Evolutionary conservation across 2,329 filamentous ascomycete species (phyloP).

Genomic region (Aspergillus carbonarius): DNA sequence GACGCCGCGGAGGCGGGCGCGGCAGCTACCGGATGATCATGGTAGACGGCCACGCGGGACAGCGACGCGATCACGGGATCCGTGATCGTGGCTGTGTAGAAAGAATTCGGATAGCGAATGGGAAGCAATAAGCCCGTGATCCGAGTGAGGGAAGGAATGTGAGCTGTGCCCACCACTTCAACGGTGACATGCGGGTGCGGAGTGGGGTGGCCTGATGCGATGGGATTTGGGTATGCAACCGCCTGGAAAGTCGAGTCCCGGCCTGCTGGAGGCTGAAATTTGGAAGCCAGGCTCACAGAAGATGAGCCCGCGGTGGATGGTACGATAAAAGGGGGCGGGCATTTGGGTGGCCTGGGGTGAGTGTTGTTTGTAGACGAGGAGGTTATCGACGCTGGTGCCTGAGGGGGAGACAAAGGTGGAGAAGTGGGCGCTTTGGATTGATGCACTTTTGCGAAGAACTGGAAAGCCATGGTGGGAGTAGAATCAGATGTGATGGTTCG

Average conservation of each 20-base stretch:
- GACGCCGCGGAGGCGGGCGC: slow-evolving; percentile 17
- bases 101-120: slow-evolving; percentile 60
- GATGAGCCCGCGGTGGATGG: slow-evolving; percentile 24
- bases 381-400: slow-evolving; percentile 10
- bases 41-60: slow-evolving; percentile 61
- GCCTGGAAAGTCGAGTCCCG: slow-evolving; percentile 29
- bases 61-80: slow-evolving; percentile 54
- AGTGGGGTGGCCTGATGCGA: slow-evolving; percentile 30
- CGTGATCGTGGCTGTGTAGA: slow-evolving; percentile 60
- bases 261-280: slow-evolving; percentile 23
- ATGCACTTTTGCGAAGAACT: slow-evolving; percentile 38
- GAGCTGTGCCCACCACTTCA: slow-evolving; percentile 51
- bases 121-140: slow-evolving; percentile 60
- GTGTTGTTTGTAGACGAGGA: slow-evolving; percentile 15
- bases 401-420: slow-evolving; percentile 24
- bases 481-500: not conserved
- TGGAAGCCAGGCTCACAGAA: slow-evolving; percentile 17
- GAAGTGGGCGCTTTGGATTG: slow-evolving; percentile 26
- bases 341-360: slow-evolving; percentile 29
- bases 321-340: slow-evolving; percentile 30
- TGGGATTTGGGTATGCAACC: slow-evolving; percentile 31
- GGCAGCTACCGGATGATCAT: slow-evolving; percentile 43
- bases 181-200: slow-evolving; percentile 54
- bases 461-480: slow-evolving; percentile 33
- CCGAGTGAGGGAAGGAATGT: slow-evolving; percentile 57